These are phyloP conservation scores for Fusarium gaditjirri DNA, from an alignment of 2,329 filamentous ascomycete species.

Conservation along the genomic window DNA sequence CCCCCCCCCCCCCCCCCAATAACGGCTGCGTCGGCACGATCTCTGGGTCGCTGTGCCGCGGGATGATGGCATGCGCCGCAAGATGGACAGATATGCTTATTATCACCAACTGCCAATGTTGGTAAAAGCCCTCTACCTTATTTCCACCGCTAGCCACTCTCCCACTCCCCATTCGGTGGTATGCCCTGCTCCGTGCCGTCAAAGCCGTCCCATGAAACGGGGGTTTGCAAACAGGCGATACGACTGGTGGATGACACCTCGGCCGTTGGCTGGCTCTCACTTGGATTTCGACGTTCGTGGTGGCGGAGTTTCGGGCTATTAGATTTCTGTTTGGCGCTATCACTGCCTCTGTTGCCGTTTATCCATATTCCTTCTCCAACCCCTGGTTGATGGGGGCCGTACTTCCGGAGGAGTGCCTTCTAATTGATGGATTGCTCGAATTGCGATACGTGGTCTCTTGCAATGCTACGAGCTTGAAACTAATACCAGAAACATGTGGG, in stretches of 20 bases:
- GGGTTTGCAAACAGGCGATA: conserved; percentile 9
- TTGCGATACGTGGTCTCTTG: conserved; percentile 1
- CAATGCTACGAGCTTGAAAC: background rate
- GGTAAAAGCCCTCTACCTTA: conserved; percentile 12
- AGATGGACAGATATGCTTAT: conserved; percentile 47
- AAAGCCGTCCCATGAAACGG: conserved; percentile 34
- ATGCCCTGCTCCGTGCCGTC: conserved; percentile 19
- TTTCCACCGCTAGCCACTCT: background rate
- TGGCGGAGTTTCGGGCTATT: conserved; percentile 36
- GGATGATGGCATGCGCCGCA: conserved; percentile 44
- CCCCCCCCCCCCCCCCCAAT: conserved; percentile 28
- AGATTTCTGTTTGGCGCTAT: conserved; percentile 35
- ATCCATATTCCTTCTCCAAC: conserved; percentile 37
- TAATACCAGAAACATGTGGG: conserved; percentile 4
- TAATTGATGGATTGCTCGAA: background rate
- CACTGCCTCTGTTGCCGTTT: conserved; percentile 37
- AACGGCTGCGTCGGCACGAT: conserved; percentile 46
- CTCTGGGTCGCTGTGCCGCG: conserved; percentile 39
- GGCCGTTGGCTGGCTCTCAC: conserved; percentile 1
- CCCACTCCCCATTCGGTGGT: background rate
- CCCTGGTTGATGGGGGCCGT: conserved; percentile 25
- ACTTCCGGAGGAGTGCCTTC: conserved; percentile 11
- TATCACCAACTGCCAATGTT: conserved; percentile 24
- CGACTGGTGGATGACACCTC: conserved; percentile 15
- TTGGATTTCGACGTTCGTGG: conserved; percentile 9